Base-by-base conservation (phyloP, 331 rosid genomes). In the Telfairia occidentalis region DNA sequence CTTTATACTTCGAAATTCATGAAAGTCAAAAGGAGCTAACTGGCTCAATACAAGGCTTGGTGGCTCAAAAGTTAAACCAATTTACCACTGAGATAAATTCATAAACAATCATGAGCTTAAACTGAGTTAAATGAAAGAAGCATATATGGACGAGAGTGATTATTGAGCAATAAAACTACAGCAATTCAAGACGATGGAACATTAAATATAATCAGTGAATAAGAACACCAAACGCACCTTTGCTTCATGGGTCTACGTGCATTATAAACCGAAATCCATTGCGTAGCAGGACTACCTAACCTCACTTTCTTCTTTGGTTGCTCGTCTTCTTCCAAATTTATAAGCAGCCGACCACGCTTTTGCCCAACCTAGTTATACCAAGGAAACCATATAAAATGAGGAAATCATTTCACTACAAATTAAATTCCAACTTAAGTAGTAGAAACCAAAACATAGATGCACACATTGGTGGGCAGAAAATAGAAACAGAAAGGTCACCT, bases 241-340 rank as follows among this genome's bases (percentile, higher is more conserved):
- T 90, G 98, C 86, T 92, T 92, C 98, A 92, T 92, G 61, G 97
- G 96, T 54, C 96, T 91, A 18, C 90, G 96, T 55, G 98, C 98
- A 82, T 92, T 92, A 81, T 92, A 92, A 76, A 90, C 97, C 4
- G 98, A 90, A 83, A 92, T 89, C 98, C 98, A 92, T 82, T 90
- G 98, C 37, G 92, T 90, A 55, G 97, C 98, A 58, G 97, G 98
- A 85, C 88, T 89, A 55, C 98, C 98, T 78, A 90, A 42, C 78
- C 98, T 88, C 58, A 90, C 89, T 87, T 90, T 92, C 86, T 92
- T 92, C 90, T 92, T 92, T 59, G 98, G 98, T 60, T 89, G 98
- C 80, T 92, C 97, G 66, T 92, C 98, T 76, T 90, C 98, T 80
- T 92, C 97, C 72, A 89, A 82, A 81, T 87, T 89, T 77, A 92